phyloP scores from a whole-genome alignment of 306 rosid species.

The Benincasa hispida region DNA sequence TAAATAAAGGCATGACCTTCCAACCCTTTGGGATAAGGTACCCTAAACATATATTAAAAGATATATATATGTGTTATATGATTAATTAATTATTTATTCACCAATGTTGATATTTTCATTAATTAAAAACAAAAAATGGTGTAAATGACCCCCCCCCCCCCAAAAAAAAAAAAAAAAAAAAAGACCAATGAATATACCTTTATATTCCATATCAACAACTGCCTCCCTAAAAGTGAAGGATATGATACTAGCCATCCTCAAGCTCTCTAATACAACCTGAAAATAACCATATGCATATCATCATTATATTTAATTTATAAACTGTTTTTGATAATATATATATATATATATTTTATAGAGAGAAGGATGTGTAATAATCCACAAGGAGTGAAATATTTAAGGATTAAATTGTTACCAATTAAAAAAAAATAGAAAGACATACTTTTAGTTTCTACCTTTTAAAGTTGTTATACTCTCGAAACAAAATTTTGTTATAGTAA shows the following conservation, averaged over 20 bases:
- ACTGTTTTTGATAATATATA: too few relatives aligned
- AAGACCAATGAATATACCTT: slow-evolving; percentile 25
- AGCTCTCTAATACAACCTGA: slow-evolving; percentile 74
- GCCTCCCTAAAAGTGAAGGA: slow-evolving; percentile 91
- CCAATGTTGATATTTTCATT: not conserved
- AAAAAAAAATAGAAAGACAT: too few relatives aligned
- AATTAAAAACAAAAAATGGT: not conserved
- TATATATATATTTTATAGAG: too few relatives aligned
- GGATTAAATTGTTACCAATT: not conserved
- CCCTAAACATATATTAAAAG: slow-evolving; percentile 23
- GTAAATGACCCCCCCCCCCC: not conserved
- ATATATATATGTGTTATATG: not conserved
- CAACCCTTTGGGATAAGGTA: slow-evolving; percentile 92
- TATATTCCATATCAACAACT: slow-evolving; percentile 64
- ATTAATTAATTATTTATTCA: not conserved
- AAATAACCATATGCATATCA: not conserved
- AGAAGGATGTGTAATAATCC: too few relatives aligned
- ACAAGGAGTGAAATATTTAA: too few relatives aligned
- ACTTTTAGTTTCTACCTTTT: too few relatives aligned
- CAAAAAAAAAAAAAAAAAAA: not conserved
- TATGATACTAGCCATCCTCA: slow-evolving; percentile 82
- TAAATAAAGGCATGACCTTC: slow-evolving; percentile 95
- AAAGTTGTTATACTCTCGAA: too few relatives aligned
- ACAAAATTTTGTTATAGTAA: too few relatives aligned
- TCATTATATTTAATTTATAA: not conserved